Evolutionary conservation across 139 green algal genomes (phyloP).

Genomic region (Tetraselmis chui): DNA sequence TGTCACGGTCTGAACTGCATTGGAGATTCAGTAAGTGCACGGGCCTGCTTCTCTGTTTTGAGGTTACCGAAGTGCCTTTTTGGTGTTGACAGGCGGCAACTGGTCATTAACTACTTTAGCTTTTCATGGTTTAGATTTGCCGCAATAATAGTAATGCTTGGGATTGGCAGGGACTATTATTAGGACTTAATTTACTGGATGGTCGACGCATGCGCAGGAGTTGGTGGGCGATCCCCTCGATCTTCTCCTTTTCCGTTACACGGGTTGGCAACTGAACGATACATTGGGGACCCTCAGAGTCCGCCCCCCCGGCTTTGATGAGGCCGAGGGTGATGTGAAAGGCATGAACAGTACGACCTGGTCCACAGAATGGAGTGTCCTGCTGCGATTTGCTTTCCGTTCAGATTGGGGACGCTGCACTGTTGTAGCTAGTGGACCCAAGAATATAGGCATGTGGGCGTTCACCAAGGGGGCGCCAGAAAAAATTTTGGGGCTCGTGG

Average conservation of each 20-base stretch:
- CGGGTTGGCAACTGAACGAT: slow-evolving; percentile 47
- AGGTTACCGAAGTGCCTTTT: too few species aligned
- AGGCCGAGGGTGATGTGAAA: neutral
- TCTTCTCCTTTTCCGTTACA: slow-evolving; percentile 54
- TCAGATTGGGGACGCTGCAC: neutral
- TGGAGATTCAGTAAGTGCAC: too few species aligned
- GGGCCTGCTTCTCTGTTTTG: too few species aligned
- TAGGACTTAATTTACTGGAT: too few species aligned
- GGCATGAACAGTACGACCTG: neutral
- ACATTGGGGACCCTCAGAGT: neutral
- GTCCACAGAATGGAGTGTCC: neutral
- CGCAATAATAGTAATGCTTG: too few species aligned
- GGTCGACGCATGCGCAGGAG: too few species aligned
- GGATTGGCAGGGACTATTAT: too few species aligned
- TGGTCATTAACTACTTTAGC: too few species aligned
- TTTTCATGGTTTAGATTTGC: too few species aligned
- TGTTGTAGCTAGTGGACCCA: neutral
- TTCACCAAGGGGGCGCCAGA: neutral
- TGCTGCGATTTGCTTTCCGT: neutral
- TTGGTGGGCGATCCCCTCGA: slow-evolving; percentile 59
- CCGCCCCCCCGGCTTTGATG: neutral
- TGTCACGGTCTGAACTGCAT: slow-evolving; percentile 58
- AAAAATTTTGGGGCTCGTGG: neutral
- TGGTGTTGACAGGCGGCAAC: too few species aligned
- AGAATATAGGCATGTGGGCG: neutral